Conservation (phyloP, 352 stramenopile species). For the Phytophthora macrochlamydospora region DNA sequence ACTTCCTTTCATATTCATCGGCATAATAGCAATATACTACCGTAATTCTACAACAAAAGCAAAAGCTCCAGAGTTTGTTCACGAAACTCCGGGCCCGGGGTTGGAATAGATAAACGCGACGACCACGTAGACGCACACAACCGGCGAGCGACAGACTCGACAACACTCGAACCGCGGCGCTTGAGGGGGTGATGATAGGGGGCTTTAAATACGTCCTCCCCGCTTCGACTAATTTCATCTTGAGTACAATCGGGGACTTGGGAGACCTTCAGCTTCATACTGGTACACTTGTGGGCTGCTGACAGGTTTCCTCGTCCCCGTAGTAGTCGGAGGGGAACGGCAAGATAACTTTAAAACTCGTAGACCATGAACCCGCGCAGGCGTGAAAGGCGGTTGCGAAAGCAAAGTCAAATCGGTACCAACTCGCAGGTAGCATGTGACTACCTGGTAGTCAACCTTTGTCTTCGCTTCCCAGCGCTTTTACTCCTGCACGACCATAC, state of each 20-base stretch:
- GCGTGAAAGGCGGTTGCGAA: neutral
- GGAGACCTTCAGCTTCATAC: slow-evolving; percentile 30
- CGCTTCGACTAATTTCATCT: slow-evolving; percentile 29
- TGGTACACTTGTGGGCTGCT: slow-evolving; percentile 37
- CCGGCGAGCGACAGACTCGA: neutral
- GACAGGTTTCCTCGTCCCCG: neutral
- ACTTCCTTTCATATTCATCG: slow-evolving; percentile 36
- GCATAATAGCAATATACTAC: slow-evolving; percentile 39
- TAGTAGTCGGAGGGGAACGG: slow-evolving; percentile 24
- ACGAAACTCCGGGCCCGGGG: neutral
- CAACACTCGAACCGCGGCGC: slow-evolving; percentile 13
- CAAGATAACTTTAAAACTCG: slow-evolving; percentile 36
- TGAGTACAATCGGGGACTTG: slow-evolving; percentile 32
- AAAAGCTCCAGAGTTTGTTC: slow-evolving; percentile 10
- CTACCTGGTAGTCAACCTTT: neutral
- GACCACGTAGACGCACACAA: slow-evolving; percentile 25
- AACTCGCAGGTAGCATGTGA: neutral
- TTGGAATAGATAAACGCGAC: slow-evolving; percentile 32
- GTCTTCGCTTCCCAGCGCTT: neutral
- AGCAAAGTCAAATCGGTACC: neutral
- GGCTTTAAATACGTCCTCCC: slow-evolving; percentile 34
- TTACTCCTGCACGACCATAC: slow-evolving; percentile 74
- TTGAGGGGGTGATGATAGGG: slow-evolving; percentile 12
- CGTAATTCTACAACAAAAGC: slow-evolving; percentile 59
- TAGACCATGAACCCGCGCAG: slow-evolving; percentile 14